Conservation (phyloP, 202 grass and related monocot species). For the Zizania palustris region DNA sequence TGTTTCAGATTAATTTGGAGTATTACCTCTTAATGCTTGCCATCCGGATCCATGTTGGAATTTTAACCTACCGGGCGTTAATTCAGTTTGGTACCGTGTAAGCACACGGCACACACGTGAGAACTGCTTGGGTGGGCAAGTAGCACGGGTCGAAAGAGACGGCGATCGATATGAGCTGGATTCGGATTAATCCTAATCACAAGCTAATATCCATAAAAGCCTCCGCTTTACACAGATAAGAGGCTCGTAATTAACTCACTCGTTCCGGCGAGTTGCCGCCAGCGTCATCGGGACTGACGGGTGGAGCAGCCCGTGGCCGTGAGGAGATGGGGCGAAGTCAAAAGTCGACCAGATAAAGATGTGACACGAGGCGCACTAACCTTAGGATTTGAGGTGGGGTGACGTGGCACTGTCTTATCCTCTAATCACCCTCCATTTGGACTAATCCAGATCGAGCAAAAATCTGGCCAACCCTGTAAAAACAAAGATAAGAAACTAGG, state of each 20-base stretch:
- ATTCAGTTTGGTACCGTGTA: conserved; percentile 25
- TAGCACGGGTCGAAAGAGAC: neutral
- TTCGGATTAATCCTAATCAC: conserved; percentile 38
- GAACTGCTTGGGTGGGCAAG: conserved; percentile 17
- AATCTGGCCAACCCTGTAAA: conserved; percentile 11
- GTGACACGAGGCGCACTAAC: conserved; percentile 42
- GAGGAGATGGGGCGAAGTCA: neutral
- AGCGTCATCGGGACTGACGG: neutral
- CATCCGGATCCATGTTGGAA: too few relatives aligned
- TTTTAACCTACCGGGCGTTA: too few relatives aligned
- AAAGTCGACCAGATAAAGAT: neutral
- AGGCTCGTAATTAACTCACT: conserved; percentile 27
- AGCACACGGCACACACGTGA: conserved; percentile 11
- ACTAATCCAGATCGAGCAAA: neutral
- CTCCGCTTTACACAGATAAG: neutral
- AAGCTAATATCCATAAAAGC: neutral
- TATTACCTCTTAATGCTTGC: too few relatives aligned
- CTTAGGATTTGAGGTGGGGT: conserved; percentile 1
- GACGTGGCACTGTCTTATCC: conserved; percentile 43
- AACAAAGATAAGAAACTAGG: neutral
- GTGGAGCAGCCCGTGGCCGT: conserved; percentile 32
- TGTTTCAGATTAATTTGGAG: too few relatives aligned
- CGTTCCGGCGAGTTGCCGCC: neutral
- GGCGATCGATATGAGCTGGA: conserved; percentile 20
- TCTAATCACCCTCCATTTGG: conserved; percentile 29